These are phyloP conservation scores for Skeletonema marinoi DNA, from an alignment of 108 stramenopile genomes.

Conservation along the genomic window DNA sequence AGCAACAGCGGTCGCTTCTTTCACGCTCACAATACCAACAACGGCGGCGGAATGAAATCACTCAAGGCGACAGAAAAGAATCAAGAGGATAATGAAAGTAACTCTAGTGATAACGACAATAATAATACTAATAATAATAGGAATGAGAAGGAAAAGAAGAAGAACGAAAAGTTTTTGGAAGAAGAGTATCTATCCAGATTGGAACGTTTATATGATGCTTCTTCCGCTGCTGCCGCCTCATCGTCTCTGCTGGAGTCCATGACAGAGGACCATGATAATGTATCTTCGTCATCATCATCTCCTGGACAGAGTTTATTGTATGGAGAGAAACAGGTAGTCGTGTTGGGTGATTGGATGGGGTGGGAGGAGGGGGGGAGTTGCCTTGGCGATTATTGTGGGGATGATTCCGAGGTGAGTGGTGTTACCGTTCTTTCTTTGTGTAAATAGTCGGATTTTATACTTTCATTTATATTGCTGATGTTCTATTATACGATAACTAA, in stretches of 20 bases:
- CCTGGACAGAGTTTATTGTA: background rate
- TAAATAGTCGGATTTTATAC: no score
- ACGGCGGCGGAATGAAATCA: background rate
- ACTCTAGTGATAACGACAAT: background rate
- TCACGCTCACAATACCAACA: background rate
- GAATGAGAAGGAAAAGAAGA: background rate
- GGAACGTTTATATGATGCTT: background rate
- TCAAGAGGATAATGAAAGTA: background rate
- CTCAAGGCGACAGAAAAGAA: background rate
- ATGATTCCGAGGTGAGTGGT: conserved; percentile 33
- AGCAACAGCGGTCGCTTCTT: background rate
- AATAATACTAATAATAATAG: background rate
- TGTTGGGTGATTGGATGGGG: conserved; percentile 23
- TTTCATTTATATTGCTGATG: no score
- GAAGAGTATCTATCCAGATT: background rate
- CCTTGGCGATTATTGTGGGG: conserved; percentile 35
- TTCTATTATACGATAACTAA: no score
- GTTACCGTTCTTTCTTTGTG: no score
- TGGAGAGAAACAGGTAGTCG: background rate
- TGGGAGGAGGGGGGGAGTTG: conserved; percentile 19
- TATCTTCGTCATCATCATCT: background rate
- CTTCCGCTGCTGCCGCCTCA: background rate
- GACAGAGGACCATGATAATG: background rate
- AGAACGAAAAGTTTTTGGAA: background rate
- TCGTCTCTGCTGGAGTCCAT: background rate